These are phyloP conservation scores for Phyllosticta capitalensis DNA, from an alignment of 2,329 filamentous ascomycete genomes.

Conservation along the genomic window DNA sequence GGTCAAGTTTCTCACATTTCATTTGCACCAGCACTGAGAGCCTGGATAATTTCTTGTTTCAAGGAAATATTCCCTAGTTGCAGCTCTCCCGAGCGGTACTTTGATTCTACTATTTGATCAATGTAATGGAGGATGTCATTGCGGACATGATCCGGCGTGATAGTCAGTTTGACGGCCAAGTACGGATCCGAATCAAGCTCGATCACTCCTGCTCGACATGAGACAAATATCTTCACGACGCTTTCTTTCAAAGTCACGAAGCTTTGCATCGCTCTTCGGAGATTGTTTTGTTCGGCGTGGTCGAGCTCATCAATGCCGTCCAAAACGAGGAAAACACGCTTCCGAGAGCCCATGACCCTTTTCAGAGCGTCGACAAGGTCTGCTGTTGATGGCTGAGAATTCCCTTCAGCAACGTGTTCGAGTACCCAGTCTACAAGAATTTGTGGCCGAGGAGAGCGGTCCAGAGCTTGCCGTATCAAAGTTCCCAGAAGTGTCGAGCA, in stretches of 20 bases:
- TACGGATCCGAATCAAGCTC: constrained; percentile 6
- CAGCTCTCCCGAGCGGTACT: constrained; percentile 1
- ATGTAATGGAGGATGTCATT: constrained; percentile 14
- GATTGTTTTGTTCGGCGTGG: not conserved
- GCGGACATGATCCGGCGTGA: not conserved
- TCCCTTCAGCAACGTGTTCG: not conserved
- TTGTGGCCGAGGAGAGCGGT: constrained; percentile 1
- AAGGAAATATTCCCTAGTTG: constrained; percentile 6
- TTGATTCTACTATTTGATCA: constrained; percentile 7
- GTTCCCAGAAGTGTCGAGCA: constrained; percentile 7
- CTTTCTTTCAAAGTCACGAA: not conserved
- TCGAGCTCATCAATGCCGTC: constrained; percentile 16
- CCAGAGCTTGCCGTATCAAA: constrained; percentile 14
- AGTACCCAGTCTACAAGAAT: constrained; percentile 9
- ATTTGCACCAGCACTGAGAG: constrained; percentile 13
- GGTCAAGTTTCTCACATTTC: constrained; percentile 14
- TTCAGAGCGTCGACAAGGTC: not conserved
- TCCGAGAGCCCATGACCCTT: constrained; percentile 2
- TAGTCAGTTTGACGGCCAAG: not conserved
- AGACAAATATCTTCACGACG: constrained; percentile 12
- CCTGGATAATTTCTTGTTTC: constrained; percentile 12
- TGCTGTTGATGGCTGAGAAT: not conserved
- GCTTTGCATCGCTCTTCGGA: constrained; percentile 3
- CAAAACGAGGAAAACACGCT: constrained; percentile 11
- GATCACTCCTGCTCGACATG: constrained; percentile 14